Percentiles rank a stretch among this genome's conserved stretches.
These are phyloP conservation scores for Scenedesmus sp. DNA, from an alignment of 163 green algal species.

Conservation along the genomic window DNA sequence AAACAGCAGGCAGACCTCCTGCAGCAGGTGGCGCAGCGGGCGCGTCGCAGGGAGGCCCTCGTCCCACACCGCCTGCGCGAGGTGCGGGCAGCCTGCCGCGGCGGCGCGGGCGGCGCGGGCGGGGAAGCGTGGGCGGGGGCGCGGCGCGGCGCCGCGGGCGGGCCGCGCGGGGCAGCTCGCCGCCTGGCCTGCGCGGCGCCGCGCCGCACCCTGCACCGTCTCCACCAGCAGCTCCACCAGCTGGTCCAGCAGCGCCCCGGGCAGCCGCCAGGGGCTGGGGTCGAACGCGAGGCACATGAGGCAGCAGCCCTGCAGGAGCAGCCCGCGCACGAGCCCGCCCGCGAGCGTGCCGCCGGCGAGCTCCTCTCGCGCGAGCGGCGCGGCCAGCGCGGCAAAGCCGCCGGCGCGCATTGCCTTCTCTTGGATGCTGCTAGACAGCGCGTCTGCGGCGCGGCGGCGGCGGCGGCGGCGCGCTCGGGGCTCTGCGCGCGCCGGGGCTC, in stretches of 20 bases:
- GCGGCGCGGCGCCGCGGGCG: no score
- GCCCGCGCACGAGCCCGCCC: slow-evolving; percentile 43
- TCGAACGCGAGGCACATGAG: slow-evolving; percentile 55
- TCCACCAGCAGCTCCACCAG: slow-evolving; percentile 23
- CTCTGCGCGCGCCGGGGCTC: no score
- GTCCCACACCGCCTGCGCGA: slow-evolving; percentile 37
- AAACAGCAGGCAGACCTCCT: slow-evolving; percentile 32
- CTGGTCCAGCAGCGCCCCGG: slow-evolving; percentile 17
- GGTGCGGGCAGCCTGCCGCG: slow-evolving; percentile 20
- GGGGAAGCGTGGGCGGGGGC: no score
- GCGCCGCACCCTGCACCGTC: slow-evolving; percentile 5
- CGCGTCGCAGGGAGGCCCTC: not conserved
- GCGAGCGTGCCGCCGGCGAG: not conserved
- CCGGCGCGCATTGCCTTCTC: slow-evolving; percentile 1
- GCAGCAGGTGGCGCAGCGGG: slow-evolving; percentile 32
- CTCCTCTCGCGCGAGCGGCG: slow-evolving; percentile 6
- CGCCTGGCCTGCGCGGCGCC: not conserved
- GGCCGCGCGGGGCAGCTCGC: no score
- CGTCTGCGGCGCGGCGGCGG: slow-evolving; percentile 8
- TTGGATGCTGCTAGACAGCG: slow-evolving; percentile 18
- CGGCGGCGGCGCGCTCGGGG: no score
- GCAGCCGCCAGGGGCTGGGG: slow-evolving; percentile 48
- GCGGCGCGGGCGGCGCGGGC: no score
- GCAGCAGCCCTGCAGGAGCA: slow-evolving; percentile 55
- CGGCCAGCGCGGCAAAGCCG: slow-evolving; percentile 34